Conservation (phyloP, 2,329 filamentous ascomycete species). For the Phaeosphaeria sp. region DNA sequence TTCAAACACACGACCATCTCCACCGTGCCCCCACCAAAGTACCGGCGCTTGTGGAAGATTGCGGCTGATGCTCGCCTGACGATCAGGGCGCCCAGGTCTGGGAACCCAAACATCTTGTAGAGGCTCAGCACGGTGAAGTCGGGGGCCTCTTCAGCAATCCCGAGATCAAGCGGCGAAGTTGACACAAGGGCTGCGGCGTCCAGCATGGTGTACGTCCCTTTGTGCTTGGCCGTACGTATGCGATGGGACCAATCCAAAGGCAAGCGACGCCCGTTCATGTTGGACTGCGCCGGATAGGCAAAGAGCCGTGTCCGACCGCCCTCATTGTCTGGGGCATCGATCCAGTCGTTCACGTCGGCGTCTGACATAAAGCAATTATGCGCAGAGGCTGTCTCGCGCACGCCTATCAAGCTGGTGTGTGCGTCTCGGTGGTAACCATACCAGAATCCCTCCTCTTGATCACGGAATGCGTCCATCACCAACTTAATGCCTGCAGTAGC, state of each 20-base stretch:
- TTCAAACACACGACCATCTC: conserved; percentile 83
- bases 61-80: conserved; percentile 74
- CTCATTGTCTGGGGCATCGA: conserved; percentile 49
- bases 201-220: conserved; percentile 70
- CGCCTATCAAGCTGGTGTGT: conserved; percentile 87
- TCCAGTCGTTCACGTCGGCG: conserved; percentile 69
- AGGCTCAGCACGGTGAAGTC: conserved; percentile 90
- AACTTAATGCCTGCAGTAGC: conserved; percentile 91
- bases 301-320: conserved; percentile 60
- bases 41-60: conserved; percentile 71
- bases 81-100: conserved; percentile 85
- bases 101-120: conserved; percentile 98
- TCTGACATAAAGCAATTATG: conserved; percentile 73
- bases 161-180: conserved; percentile 77
- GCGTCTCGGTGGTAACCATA: conserved; percentile 85
- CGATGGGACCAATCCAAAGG: conserved; percentile 71
- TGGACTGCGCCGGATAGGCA: conserved; percentile 89
- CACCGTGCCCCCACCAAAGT: conserved; percentile 94
- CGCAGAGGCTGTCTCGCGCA: conserved; percentile 70
- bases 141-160: conserved; percentile 66
- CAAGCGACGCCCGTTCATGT: conserved; percentile 82
- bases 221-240: conserved; percentile 52
- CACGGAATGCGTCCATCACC: conserved; percentile 78
- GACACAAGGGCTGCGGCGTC: conserved; percentile 85
- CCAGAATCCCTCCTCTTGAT: conserved; percentile 72